phyloP scores from a whole-genome alignment of 2,329 filamentous ascomycete genomes.

The Microdochium nivale region DNA sequence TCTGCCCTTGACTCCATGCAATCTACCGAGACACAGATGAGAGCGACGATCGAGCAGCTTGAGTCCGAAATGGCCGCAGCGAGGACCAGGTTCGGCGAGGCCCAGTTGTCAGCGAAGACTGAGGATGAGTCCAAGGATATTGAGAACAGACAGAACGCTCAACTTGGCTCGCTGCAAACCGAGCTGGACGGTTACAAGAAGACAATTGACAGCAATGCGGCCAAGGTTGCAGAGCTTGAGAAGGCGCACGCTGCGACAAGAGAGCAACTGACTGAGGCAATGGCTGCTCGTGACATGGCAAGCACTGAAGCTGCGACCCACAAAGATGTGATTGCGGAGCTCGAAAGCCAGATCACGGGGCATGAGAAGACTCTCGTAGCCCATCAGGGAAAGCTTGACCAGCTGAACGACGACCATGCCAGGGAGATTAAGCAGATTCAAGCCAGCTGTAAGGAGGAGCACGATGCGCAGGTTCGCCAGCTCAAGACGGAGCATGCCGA shows the following conservation, averaged over 20 bases:
- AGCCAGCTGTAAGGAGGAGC: constrained; percentile 40
- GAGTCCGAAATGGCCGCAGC: constrained; percentile 51
- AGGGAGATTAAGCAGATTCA: constrained; percentile 41
- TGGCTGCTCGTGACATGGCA: constrained; percentile 47
- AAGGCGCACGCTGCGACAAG: constrained; percentile 58
- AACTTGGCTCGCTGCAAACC: constrained; percentile 54
- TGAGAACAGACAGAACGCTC: constrained; percentile 46
- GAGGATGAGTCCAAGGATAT: constrained; percentile 38
- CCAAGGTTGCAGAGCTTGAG: constrained; percentile 67
- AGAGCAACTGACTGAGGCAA: constrained; percentile 58
- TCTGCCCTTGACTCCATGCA: constrained; percentile 62
- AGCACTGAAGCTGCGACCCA: constrained; percentile 34
- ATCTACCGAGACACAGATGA: constrained; percentile 63
- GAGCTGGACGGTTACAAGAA: constrained; percentile 78
- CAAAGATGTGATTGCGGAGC: constrained; percentile 37
- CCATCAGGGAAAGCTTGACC: constrained; percentile 41
- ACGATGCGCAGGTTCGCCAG: constrained; percentile 47
- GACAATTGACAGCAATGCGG: constrained; percentile 58
- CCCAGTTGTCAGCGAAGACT: constrained; percentile 29
- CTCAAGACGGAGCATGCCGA: constrained; percentile 54
- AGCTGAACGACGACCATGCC: constrained; percentile 40
- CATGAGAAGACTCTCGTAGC: constrained; percentile 50
- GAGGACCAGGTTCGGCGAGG: constrained; percentile 38
- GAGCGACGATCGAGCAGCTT: constrained; percentile 63
- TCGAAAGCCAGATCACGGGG: constrained; percentile 50